Base-by-base conservation (phyloP, 306 rosid species). In the Rosa chinensis region DNA sequence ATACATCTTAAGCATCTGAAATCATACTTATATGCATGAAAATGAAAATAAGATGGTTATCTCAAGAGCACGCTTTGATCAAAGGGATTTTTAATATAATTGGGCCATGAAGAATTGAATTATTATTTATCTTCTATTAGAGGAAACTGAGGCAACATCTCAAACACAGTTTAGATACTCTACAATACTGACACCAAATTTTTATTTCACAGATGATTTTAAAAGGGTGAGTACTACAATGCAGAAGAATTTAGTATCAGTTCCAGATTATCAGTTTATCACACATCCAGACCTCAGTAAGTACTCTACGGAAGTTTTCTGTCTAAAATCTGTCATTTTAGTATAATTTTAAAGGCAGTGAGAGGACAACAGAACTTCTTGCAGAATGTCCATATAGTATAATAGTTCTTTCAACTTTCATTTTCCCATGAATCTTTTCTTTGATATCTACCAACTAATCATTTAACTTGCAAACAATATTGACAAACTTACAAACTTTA, bases 21-120 rank as follows among this genome's bases (percentile, higher is more conserved):
- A 75, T 75, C 56, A 64, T 64, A 80, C 62, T 6, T 63, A 32
- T 63, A 76, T 45, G 79, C 66, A 73, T 25, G 59, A 66, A 81
- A 74, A 64, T 78, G 35, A 6, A 35, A 50, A 76, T 67, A 4
- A 32, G 13, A 48, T 64, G 47, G 23, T 10, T 52, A 56, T 32
- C 62, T 63, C 64, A 77, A 35, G 11, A 49, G 28, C 20, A 47
- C 39, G 14, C 10, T 63, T 28, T 32, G 18, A 45, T 10, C n/a
- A 3, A 10, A 45, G 56, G 6, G 10, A 4, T 17, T 37, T 70
- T 13, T 12, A 70, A 44, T 70, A 7, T 45, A 70, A 55, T 45
- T 47, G 17, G 37, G 23, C 53, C 74, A 45, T 70, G 11, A 45
- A 23, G 32, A 32, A 43, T 10, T 7, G 56, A 45, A 43, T n/a